Conservation (phyloP, 371 early-diverging fungal genomes). For the Mucor irregularis region DNA sequence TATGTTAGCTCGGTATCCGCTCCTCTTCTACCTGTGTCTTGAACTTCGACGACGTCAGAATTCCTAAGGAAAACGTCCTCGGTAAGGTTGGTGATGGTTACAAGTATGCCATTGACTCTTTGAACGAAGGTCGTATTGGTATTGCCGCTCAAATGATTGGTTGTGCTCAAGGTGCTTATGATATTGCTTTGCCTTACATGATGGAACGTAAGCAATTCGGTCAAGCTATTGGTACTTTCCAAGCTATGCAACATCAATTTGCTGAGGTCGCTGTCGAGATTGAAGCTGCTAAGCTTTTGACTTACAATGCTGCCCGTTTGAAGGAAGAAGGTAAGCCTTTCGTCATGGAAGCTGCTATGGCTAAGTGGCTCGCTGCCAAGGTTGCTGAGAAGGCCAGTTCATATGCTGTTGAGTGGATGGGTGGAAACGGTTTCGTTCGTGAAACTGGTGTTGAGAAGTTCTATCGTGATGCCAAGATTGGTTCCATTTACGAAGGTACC, state of each 20-base stretch:
- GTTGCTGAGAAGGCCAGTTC: conserved; percentile 91
- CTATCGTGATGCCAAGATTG: conserved; percentile 97
- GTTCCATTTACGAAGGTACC: conserved; percentile 83
- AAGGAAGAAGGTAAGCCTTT: conserved; percentile 92
- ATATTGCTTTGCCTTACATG: conserved; percentile 88
- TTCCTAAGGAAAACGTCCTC: conserved; percentile 88
- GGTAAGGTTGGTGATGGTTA: conserved; percentile 96
- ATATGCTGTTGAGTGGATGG: conserved; percentile 96
- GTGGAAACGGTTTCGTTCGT: conserved; percentile 95
- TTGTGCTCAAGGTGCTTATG: conserved; percentile 94
- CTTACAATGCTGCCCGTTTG: conserved; percentile 96
- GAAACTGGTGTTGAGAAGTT: conserved; percentile 83
- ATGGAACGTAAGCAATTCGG: conserved; percentile 97
- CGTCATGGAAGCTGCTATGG: conserved; percentile 97
- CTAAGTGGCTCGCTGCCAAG: conserved; percentile 93
- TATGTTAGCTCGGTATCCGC: conserved; percentile 70
- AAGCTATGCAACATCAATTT: conserved; percentile 97
- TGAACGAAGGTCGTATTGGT: conserved; percentile 98
- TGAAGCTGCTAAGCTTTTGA: conserved; percentile 94
- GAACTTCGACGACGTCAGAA: conserved; percentile 88
- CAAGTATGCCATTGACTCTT: conserved; percentile 97
- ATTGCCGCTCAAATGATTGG: conserved; percentile 98
- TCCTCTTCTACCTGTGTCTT: conserved; percentile 94
- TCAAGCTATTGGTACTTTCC: conserved; percentile 85
- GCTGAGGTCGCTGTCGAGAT: conserved; percentile 95